Conservation (phyloP, 495 filamentous ascomycete species). For the Beverwykella pulmonaria region DNA sequence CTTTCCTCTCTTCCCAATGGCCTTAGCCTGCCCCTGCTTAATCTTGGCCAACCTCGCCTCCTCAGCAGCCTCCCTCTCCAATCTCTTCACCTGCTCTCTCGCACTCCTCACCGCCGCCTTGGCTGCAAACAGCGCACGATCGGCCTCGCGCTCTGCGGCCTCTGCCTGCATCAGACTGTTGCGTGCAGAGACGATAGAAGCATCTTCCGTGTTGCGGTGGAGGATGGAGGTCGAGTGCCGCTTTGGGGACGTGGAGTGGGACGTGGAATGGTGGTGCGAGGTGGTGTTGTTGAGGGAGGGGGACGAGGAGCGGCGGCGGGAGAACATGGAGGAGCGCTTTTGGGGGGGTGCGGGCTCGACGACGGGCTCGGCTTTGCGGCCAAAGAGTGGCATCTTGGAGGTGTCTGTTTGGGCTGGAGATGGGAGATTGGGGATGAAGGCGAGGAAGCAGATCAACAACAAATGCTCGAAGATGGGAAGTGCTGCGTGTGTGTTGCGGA, state of each 20-base stretch:
- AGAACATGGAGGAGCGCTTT: constrained; percentile 47
- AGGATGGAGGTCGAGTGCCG: constrained; percentile 47
- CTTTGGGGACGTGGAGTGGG: constrained; percentile 3
- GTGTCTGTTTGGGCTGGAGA: background rate
- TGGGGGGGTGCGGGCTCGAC: constrained; percentile 5
- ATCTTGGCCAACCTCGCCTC: constrained; percentile 65
- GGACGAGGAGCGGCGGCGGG: constrained; percentile 50
- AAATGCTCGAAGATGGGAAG: too few species aligned
- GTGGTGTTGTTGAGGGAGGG: constrained; percentile 26
- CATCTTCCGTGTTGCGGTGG: constrained; percentile 57
- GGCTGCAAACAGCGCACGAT: constrained; percentile 60
- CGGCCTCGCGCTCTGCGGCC: constrained; percentile 62
- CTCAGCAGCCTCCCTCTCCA: constrained; percentile 66
- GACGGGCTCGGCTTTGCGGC: constrained; percentile 12
- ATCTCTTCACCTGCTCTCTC: constrained; percentile 61
- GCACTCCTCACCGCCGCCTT: constrained; percentile 62
- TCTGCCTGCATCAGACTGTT: constrained; percentile 63
- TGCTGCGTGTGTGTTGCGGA: background rate
- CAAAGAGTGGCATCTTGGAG: constrained; percentile 40
- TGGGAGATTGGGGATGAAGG: constrained; percentile 5
- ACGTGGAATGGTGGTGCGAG: constrained; percentile 30
- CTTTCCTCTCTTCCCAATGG: constrained; percentile 66
- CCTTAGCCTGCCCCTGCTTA: constrained; percentile 65
- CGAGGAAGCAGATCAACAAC: too few species aligned
- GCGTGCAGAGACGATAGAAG: constrained; percentile 59